Evolutionary conservation across 1,139 yeast species (phyloP).

Genomic region (Zygosaccharomyces sapae): DNA sequence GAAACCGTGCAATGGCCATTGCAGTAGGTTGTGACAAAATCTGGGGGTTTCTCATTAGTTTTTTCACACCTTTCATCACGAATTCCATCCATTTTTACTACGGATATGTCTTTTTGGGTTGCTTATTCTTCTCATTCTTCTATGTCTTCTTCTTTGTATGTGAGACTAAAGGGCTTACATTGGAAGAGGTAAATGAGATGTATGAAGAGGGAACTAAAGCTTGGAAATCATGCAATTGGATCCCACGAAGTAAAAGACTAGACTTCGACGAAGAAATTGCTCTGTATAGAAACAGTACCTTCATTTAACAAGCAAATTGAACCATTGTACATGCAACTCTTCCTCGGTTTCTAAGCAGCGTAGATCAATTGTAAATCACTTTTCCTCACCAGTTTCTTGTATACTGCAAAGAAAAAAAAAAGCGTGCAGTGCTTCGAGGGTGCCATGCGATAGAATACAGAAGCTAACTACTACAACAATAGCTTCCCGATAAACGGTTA

Average conservation of each 20-base stretch:
- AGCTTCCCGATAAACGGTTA: too few species aligned
- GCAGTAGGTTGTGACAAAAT: conserved; percentile 74
- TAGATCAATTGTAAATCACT: not conserved
- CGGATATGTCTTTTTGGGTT: conserved; percentile 75
- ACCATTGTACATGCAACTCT: not conserved
- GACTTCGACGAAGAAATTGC: not conserved
- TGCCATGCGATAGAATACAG: too few species aligned
- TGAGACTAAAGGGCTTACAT: conserved; percentile 67
- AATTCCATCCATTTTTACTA: conserved; percentile 43
- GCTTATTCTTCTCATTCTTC: conserved; percentile 56
- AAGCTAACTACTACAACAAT: too few species aligned
- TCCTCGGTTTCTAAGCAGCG: not conserved
- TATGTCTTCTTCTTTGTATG: conserved; percentile 65
- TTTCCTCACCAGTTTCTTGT: not conserved
- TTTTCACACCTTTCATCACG: conserved; percentile 73
- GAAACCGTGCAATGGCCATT: conserved; percentile 73
- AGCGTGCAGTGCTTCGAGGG: not conserved
- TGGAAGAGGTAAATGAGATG: conserved; percentile 71
- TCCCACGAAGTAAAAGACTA: conserved; percentile 37
- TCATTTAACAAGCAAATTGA: not conserved
- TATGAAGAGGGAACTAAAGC: conserved; percentile 43
- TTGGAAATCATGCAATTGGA: conserved; percentile 43
- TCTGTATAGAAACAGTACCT: not conserved
- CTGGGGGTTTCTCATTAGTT: conserved; percentile 73
- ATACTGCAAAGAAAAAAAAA: not conserved